A percentile compares a stretch with the other conserved stretches of the same genome.
Conservation (phyloP, 805 yeast species). For the Zygotorulaspora sp. region DNA sequence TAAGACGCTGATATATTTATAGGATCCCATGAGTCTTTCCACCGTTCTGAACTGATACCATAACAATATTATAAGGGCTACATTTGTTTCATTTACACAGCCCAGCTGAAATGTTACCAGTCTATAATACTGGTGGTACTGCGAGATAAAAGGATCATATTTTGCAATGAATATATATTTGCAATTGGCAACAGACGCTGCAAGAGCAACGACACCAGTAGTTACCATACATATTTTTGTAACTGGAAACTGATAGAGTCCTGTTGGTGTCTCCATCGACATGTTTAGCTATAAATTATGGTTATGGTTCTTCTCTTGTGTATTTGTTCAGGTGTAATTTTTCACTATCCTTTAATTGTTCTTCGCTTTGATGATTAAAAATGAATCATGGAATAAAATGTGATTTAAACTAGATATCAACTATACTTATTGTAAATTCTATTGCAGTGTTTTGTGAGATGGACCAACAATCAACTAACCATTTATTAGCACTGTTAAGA, state of each 20-base stretch:
- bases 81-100: conserved; percentile 59
- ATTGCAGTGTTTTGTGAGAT: not conserved
- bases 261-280: conserved; percentile 25
- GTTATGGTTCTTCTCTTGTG: not conserved
- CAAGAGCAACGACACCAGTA: conserved; percentile 25
- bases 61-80: conserved; percentile 42
- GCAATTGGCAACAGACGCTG: conserved; percentile 27
- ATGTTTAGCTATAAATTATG: too few relatives aligned
- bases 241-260: conserved; percentile 25
- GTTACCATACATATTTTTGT: conserved; percentile 28
- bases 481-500: conserved; percentile 9
- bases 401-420: not conserved
- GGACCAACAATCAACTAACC: conserved; percentile 9
- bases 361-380: too few relatives aligned
- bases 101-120: conserved; percentile 45
- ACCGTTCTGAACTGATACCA: conserved; percentile 50
- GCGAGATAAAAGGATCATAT: conserved; percentile 46
- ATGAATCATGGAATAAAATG: too few relatives aligned
- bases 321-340: not conserved
- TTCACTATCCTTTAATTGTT: not conserved
- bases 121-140: conserved; percentile 58
- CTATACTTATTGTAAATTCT: not conserved
- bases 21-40: conserved; percentile 55
- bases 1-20: conserved; percentile 47
- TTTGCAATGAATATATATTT: conserved; percentile 30